Conservation (phyloP, 805 yeast genomes). For the Kregervanrija pseudodelftensis region DNA sequence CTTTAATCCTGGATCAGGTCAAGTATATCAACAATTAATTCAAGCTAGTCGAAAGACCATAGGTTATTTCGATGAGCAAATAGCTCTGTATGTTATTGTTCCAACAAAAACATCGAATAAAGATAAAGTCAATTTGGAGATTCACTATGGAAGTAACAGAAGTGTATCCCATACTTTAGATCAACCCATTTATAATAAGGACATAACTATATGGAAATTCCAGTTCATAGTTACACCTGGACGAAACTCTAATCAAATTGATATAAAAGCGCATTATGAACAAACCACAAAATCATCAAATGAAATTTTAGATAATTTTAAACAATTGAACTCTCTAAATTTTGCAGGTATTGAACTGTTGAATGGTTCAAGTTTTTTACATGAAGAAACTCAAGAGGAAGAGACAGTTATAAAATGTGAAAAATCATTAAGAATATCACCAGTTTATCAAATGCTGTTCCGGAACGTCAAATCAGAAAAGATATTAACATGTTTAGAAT, state of each 20-base stretch:
- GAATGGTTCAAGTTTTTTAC: constrained; percentile 1
- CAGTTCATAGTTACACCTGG: constrained; percentile 14
- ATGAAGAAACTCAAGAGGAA: background rate
- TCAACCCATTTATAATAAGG: constrained; percentile 4
- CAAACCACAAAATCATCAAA: constrained; percentile 5
- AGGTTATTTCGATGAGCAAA: constrained; percentile 16
- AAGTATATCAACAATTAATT: constrained; percentile 22
- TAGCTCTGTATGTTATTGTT: constrained; percentile 7
- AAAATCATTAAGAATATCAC: constrained; percentile 13
- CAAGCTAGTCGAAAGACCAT: constrained; percentile 40
- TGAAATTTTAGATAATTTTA: constrained; percentile 8
- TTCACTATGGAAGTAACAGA: constrained; percentile 1
- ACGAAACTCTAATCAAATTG: constrained; percentile 11
- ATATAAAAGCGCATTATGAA: constrained; percentile 13
- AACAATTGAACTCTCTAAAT: constrained; percentile 6
- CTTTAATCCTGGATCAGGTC: constrained; percentile 7
- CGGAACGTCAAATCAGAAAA: constrained; percentile 22
- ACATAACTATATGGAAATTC: constrained; percentile 13
- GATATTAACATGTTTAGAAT: constrained; percentile 20
- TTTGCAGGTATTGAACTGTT: constrained; percentile 11
- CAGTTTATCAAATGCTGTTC: constrained; percentile 24
- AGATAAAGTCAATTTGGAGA: constrained; percentile 1
- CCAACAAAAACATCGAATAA: background rate
- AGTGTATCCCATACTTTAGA: background rate
- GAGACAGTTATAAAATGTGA: constrained; percentile 6